A percentile compares a stretch with the other conserved stretches of the same genome.
These are phyloP conservation scores for Linnemannia exigua DNA, from an alignment of 192 early-diverging fungal species.

Conservation along the genomic window DNA sequence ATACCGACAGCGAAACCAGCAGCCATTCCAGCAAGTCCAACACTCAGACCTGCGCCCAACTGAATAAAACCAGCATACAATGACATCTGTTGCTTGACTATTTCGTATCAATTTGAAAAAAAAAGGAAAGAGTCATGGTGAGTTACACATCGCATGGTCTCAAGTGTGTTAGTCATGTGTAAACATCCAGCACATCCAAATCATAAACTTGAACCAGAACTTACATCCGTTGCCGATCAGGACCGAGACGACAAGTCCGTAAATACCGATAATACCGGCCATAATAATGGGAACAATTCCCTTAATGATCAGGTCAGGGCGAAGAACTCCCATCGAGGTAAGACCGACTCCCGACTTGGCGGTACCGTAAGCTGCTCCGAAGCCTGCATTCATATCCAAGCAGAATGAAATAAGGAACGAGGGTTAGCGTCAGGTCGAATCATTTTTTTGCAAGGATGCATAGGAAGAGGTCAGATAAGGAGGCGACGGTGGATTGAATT, in stretches of 20 bases:
- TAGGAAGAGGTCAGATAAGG: not conserved
- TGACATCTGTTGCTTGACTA: slow-evolving; percentile 68
- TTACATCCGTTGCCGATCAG: slow-evolving; percentile 87
- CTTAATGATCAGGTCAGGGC: slow-evolving; percentile 91
- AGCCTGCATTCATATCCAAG: slow-evolving; percentile 73
- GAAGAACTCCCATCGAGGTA: slow-evolving; percentile 87
- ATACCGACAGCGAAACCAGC: slow-evolving; percentile 94
- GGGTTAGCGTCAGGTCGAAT: not conserved
- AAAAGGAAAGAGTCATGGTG: too few species aligned
- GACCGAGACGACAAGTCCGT: slow-evolving; percentile 97
- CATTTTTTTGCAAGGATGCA: not conserved
- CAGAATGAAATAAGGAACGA: not conserved
- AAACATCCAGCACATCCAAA: too few species aligned
- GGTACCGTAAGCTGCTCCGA: slow-evolving; percentile 94
- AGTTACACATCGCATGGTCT: too few species aligned
- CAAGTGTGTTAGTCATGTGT: too few species aligned
- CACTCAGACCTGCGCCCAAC: slow-evolving; percentile 84
- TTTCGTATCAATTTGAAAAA: too few species aligned
- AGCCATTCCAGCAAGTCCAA: slow-evolving; percentile 87
- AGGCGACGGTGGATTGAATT: too few species aligned
- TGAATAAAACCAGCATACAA: slow-evolving; percentile 86
- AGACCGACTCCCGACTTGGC: slow-evolving; percentile 93
- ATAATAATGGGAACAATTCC: slow-evolving; percentile 95
- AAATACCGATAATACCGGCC: slow-evolving; percentile 99
- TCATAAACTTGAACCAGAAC: too few species aligned